phyloP scores from a whole-genome alignment of 1,139 yeast genomes.

The Debaryomyces sp. region DNA sequence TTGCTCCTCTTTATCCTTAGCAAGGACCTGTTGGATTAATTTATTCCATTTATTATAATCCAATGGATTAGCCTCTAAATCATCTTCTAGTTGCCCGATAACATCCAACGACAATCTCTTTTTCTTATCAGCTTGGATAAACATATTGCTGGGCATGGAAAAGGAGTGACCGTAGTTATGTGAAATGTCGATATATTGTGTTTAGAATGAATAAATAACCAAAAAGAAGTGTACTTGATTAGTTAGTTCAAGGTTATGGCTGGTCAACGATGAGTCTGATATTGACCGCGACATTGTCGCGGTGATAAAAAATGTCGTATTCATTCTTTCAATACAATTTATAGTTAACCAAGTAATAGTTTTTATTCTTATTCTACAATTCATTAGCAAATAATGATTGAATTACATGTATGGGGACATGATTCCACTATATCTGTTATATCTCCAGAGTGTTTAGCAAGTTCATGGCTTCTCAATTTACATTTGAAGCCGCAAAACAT shows the following conservation, averaged over 20 bases:
- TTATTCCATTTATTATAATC: conserved; percentile 61
- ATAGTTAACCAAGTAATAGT: neutral
- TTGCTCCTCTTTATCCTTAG: conserved; percentile 65
- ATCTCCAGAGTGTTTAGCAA: conserved; percentile 44
- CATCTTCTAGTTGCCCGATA: conserved; percentile 62
- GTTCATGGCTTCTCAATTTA: conserved; percentile 33
- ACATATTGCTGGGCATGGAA: conserved; percentile 19
- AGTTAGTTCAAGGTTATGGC: neutral
- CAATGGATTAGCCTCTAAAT: conserved; percentile 55
- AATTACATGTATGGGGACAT: conserved; percentile 64
- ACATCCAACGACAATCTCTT: conserved; percentile 47
- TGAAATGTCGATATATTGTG: neutral
- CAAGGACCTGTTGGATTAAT: conserved; percentile 55
- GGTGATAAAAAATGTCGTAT: conserved; percentile 3
- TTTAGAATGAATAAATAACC: neutral
- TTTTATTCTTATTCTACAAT: neutral
- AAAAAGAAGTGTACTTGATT: neutral
- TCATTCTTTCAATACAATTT: neutral
- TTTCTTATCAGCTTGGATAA: conserved; percentile 28
- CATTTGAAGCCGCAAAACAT: conserved; percentile 10
- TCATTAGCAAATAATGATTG: conserved; percentile 21
- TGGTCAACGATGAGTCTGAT: conserved; percentile 4
- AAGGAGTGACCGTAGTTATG: neutral
- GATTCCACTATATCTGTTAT: conserved; percentile 34
- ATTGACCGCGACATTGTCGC: conserved; percentile 4